Conservation (phyloP, 1,284 basidiomycete genomes). For the Malassezia globosa region DNA sequence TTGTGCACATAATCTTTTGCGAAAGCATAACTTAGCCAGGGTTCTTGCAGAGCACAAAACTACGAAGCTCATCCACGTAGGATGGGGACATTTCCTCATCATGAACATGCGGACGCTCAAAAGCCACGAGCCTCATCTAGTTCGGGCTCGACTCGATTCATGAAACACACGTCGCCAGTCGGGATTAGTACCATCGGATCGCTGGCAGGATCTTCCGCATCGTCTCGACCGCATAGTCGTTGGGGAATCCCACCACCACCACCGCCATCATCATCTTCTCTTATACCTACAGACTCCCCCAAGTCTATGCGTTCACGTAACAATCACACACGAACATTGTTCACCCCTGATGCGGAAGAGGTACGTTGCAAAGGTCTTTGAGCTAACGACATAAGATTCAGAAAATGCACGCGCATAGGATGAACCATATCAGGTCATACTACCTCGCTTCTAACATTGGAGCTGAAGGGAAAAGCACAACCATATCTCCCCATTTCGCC, state of each 20-base stretch:
- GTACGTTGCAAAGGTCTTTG: background rate
- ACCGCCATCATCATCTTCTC: background rate
- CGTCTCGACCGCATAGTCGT: background rate
- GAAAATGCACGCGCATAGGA: background rate
- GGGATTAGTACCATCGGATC: too few species aligned
- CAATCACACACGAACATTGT: background rate
- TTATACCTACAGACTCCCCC: background rate
- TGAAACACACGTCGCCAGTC: too few species aligned
- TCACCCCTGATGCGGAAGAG: constrained; percentile 11
- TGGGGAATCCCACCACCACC: constrained; percentile 5
- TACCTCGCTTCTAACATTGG: constrained; percentile 7
- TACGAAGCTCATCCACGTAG: too few species aligned
- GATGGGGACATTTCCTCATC: too few species aligned
- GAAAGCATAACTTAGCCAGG: too few species aligned
- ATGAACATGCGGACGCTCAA: too few species aligned
- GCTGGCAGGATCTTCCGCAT: too few species aligned
- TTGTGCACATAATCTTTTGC: too few species aligned
- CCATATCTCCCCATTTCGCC: constrained; percentile 13
- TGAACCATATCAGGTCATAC: background rate
- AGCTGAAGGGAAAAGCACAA: background rate
- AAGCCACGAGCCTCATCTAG: too few species aligned
- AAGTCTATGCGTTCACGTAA: background rate
- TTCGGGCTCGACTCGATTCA: too few species aligned
- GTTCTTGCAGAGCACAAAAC: too few species aligned
- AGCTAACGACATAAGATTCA: background rate